Evolutionary conservation across 805 yeast species (phyloP).

Genomic region (Candida chilensis): DNA sequence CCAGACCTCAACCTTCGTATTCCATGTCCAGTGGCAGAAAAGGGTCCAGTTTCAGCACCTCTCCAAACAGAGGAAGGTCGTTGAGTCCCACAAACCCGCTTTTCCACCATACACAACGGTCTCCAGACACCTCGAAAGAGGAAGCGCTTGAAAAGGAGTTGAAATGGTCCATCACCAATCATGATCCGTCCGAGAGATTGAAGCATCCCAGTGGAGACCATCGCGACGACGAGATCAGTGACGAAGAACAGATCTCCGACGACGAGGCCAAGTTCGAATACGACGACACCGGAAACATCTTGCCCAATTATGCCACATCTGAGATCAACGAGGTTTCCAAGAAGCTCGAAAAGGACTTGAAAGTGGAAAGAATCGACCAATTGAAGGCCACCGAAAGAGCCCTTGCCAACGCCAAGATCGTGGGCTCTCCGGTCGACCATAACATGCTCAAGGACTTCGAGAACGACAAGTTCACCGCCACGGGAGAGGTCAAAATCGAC

Average conservation of each 20-base stretch:
- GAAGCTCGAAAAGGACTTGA: conserved; percentile 33
- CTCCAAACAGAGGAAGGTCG: too few species aligned
- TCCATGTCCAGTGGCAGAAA: too few species aligned
- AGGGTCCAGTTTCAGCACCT: too few species aligned
- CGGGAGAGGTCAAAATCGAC: conserved; percentile 33
- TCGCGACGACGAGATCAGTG: too few species aligned
- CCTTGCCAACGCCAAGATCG: conserved; percentile 43
- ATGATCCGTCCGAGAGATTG: conserved; percentile 67
- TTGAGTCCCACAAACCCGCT: too few species aligned
- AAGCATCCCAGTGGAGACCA: conserved; percentile 8
- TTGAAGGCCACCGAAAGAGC: conserved; percentile 52
- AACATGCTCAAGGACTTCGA: conserved; percentile 20
- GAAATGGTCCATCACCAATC: conserved; percentile 60
- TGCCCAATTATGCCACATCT: conserved; percentile 45
- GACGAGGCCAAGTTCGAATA: conserved; percentile 52
- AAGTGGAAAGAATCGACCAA: conserved; percentile 44
- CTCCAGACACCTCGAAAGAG: too few species aligned
- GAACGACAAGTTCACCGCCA: conserved; percentile 26
- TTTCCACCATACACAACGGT: too few species aligned
- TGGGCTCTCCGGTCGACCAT: conserved; percentile 24
- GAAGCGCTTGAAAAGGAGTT: conserved; percentile 34
- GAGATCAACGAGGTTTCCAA: conserved; percentile 15
- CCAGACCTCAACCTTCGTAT: too few species aligned
- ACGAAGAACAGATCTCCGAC: conserved; percentile 54
- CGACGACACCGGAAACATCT: conserved; percentile 49